Evolutionary conservation across 73 alveolate genomes (phyloP).

Genomic region (Tetrahymena malaccensis): DNA sequence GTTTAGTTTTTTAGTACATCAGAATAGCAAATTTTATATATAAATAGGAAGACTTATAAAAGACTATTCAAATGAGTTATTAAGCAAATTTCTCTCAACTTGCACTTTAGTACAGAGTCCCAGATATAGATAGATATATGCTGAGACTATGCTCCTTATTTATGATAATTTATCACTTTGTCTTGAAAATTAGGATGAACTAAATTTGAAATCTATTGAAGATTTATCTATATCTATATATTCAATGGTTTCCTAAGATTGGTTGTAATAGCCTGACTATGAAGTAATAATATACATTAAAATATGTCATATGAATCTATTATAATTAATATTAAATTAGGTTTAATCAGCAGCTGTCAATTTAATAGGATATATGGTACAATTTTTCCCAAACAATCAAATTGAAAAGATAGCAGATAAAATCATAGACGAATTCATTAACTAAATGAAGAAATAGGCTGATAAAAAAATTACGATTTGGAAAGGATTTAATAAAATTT

Average conservation of each 20-base stretch:
- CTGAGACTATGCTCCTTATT: not conserved
- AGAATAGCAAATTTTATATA: not conserved
- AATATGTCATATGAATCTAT: not conserved
- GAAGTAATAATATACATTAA: not conserved
- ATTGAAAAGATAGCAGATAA: conserved; percentile 14
- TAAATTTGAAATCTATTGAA: conserved; percentile 3
- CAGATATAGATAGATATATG: not conserved
- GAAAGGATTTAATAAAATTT: conserved; percentile 32
- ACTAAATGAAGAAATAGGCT: conserved; percentile 1
- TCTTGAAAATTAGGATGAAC: conserved; percentile 7
- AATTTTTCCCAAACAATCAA: conserved; percentile 6
- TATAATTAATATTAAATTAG: not conserved
- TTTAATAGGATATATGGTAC: conserved; percentile 28
- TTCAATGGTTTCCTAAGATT: conserved; percentile 18
- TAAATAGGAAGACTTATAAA: conserved; percentile 10
- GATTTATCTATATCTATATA: conserved; percentile 17
- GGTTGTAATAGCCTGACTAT: conserved; percentile 1
- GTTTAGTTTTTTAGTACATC: not conserved
- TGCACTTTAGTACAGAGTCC: not conserved
- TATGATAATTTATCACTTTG: conserved; percentile 2
- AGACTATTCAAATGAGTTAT: conserved; percentile 5
- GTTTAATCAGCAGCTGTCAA: not conserved
- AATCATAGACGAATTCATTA: not conserved
- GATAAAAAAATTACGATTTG: conserved; percentile 12
- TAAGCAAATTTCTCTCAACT: not conserved